These are phyloP conservation scores for Jamesozyma rosinii DNA, from an alignment of 805 yeast genomes.

Conservation along the genomic window DNA sequence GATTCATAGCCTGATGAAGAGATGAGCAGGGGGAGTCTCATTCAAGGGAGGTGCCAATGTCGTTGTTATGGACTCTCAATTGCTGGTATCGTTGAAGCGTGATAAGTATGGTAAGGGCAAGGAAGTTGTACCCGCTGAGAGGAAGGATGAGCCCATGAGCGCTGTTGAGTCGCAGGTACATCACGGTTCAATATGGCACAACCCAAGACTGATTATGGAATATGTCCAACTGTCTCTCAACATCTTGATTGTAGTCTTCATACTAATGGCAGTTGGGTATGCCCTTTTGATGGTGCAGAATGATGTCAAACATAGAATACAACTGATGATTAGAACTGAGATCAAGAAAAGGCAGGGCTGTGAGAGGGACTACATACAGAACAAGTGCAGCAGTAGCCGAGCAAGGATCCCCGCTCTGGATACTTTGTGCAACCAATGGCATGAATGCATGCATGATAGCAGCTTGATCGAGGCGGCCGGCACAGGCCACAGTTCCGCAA, in stretches of 20 bases:
- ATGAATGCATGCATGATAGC: constrained; percentile 52
- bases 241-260: constrained; percentile 38
- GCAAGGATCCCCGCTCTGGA: constrained; percentile 67
- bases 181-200: constrained; percentile 1
- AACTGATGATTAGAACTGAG: constrained; percentile 48
- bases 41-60: too few relatives aligned
- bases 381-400: constrained; percentile 56
- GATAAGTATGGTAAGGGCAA: too few relatives aligned
- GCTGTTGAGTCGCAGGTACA: not conserved
- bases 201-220: constrained; percentile 11
- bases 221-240: constrained; percentile 61
- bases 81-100: not conserved
- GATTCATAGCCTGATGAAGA: too few relatives aligned
- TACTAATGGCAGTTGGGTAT: constrained; percentile 43
- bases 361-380: constrained; percentile 55
- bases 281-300: constrained; percentile 47
- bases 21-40: too few relatives aligned
- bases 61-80: not conserved
- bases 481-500: constrained; percentile 47
- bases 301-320: constrained; percentile 68
- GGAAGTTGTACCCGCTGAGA: too few relatives aligned
- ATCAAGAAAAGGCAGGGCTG: constrained; percentile 59
- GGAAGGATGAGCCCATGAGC: not conserved
- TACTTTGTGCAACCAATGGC: constrained; percentile 61
- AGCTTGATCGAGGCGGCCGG: constrained; percentile 36